These are phyloP conservation scores for Sporisorium iseilematis-ciliati DNA, from an alignment of 1,284 basidiomycete species.

Conservation along the genomic window DNA sequence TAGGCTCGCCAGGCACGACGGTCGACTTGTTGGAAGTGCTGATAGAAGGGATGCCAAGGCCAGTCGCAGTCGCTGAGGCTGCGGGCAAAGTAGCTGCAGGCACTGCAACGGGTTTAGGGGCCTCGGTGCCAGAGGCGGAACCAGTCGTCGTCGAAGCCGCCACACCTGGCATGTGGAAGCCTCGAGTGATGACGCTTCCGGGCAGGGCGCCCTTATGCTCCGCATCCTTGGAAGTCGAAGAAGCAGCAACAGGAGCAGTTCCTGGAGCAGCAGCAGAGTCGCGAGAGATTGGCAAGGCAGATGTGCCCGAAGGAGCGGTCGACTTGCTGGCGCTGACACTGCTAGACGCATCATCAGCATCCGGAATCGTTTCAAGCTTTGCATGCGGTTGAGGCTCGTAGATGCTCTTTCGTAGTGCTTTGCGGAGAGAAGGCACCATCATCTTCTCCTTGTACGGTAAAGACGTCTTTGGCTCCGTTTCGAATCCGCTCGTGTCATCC, in stretches of 20 bases:
- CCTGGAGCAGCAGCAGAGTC: neutral
- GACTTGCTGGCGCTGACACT: conserved; percentile 23
- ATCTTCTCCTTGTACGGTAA: conserved; percentile 67
- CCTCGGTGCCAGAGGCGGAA: conserved; percentile 3
- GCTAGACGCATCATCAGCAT: conserved; percentile 36
- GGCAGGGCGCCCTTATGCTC: conserved; percentile 38
- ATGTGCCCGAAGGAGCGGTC: neutral
- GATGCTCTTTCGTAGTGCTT: conserved; percentile 53
- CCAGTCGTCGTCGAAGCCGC: neutral
- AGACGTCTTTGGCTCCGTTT: conserved; percentile 68
- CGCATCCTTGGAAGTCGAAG: conserved; percentile 9
- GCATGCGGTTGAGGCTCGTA: conserved; percentile 29
- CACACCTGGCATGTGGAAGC: conserved; percentile 43
- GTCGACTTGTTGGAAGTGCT: conserved; percentile 22
- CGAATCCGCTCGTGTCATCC: conserved; percentile 53
- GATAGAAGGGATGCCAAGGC: conserved; percentile 25
- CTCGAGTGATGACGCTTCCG: conserved; percentile 46
- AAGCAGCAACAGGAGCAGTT: neutral
- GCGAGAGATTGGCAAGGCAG: conserved; percentile 12
- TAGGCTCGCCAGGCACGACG: conserved; percentile 11
- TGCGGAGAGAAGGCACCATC: conserved; percentile 65
- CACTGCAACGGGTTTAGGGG: conserved; percentile 9
- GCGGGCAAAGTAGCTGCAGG: conserved; percentile 1
- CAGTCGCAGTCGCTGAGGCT: conserved; percentile 9
- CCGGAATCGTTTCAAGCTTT: conserved; percentile 49